Evolutionary conservation across 1,284 basidiomycete species (phyloP).

Genomic region (Cryptococcus wingfieldii): DNA sequence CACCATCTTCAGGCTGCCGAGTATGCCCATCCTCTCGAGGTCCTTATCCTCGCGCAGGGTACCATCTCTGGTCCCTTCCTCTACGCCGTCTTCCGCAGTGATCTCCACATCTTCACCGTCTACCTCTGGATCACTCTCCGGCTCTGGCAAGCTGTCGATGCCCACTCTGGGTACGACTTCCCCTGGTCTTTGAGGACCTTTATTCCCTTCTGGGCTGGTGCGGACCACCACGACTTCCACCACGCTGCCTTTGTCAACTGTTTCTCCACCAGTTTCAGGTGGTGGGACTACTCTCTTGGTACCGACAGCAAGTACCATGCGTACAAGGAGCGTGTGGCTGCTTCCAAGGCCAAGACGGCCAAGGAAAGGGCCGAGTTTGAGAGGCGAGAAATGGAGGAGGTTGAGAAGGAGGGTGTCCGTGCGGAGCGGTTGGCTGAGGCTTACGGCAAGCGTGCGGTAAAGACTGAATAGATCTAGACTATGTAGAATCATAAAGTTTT

Average conservation of each 20-base stretch:
- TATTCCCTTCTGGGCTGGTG: slow-evolving; percentile 96
- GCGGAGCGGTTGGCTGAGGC: slow-evolving; percentile 63
- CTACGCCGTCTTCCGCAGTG: slow-evolving; percentile 59
- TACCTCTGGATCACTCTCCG: slow-evolving; percentile 91
- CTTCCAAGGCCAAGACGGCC: slow-evolving; percentile 51
- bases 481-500: no score
- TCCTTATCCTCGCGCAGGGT: slow-evolving; percentile 79
- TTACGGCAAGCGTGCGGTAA: slow-evolving; percentile 11
- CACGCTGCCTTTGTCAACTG: slow-evolving; percentile 59
- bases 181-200: slow-evolving; percentile 95
- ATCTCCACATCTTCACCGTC: slow-evolving; percentile 74
- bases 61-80: slow-evolving; percentile 83
- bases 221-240: slow-evolving; percentile 97
- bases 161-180: slow-evolving; percentile 97
- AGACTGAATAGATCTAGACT: no score
- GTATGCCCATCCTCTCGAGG: slow-evolving; percentile 92
- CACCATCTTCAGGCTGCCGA: slow-evolving; percentile 66
- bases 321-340: slow-evolving; percentile 62
- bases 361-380: slow-evolving; percentile 47
- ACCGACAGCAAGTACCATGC: slow-evolving; percentile 76
- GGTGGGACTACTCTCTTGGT: slow-evolving; percentile 81
- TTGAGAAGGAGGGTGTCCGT: slow-evolving; percentile 65
- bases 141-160: slow-evolving; percentile 95
- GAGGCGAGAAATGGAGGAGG: slow-evolving; percentile 53
- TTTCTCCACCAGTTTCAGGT: slow-evolving; percentile 86